Conservation (phyloP, 2,329 filamentous ascomycete genomes). For the Botrytis fabae region DNA sequence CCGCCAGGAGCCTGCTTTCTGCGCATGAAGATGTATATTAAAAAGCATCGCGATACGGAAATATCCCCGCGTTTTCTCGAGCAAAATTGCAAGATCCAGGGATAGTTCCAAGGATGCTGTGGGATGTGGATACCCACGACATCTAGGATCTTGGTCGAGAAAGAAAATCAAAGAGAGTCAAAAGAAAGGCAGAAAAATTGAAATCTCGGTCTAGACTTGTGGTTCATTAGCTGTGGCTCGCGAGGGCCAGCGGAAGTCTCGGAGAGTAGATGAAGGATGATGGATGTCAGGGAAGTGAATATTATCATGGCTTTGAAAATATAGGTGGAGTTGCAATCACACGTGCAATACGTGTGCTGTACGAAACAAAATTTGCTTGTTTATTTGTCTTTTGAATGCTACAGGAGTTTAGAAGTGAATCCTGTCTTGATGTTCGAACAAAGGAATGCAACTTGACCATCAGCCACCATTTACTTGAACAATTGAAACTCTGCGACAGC, state of each 20-base stretch:
- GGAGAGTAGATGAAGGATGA: neutral
- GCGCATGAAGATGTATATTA: neutral
- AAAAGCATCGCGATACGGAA: neutral
- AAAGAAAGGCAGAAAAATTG: neutral
- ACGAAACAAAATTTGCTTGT: neutral
- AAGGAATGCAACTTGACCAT: neutral
- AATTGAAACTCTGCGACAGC: neutral
- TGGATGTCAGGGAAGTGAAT: neutral
- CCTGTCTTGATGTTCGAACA: neutral
- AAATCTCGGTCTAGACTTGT: neutral
- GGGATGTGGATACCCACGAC: neutral
- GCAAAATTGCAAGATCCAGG: neutral
- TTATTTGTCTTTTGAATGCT: neutral
- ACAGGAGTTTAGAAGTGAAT: neutral
- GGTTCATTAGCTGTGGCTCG: neutral
- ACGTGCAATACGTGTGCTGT: neutral
- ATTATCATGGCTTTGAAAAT: neutral
- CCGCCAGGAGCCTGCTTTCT: neutral
- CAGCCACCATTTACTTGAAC: neutral
- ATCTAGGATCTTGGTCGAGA: neutral
- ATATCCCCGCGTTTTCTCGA: neutral
- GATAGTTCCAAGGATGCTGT: neutral
- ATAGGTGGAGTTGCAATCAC: neutral
- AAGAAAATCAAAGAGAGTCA: neutral
- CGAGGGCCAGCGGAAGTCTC: neutral